These are phyloP conservation scores for Pichia ethanolica DNA, from an alignment of 805 yeast species.

Conservation along the genomic window DNA sequence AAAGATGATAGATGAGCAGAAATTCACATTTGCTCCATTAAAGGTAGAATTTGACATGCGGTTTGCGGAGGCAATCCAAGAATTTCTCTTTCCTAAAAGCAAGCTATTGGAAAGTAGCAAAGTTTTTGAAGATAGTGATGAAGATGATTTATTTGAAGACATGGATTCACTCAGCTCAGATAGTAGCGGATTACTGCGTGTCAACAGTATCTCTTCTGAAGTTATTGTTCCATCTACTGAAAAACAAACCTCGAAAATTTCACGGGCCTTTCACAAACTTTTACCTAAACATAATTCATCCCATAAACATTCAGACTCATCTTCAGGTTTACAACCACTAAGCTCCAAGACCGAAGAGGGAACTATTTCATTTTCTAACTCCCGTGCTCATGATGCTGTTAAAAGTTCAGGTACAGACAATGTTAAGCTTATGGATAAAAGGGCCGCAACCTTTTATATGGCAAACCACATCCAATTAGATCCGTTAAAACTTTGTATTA, in stretches of 20 bases:
- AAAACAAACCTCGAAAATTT: constrained; percentile 4
- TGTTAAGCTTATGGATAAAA: constrained; percentile 32
- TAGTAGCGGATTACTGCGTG: background rate
- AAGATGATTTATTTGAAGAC: constrained; percentile 3
- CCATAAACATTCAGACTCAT: constrained; percentile 19
- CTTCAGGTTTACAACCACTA: background rate
- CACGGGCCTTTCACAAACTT: constrained; percentile 4
- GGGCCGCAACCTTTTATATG: constrained; percentile 38
- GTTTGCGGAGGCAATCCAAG: constrained; percentile 43
- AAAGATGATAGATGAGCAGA: constrained; percentile 42
- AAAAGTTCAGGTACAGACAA: constrained; percentile 6
- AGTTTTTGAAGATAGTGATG: constrained; percentile 6
- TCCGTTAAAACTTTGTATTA: constrained; percentile 42
- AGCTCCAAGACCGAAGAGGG: background rate
- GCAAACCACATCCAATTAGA: constrained; percentile 27
- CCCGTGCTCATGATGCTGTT: background rate
- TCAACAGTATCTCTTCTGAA: background rate
- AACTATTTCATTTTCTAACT: background rate
- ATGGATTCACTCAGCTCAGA: background rate
- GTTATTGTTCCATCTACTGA: background rate
- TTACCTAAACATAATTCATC: constrained; percentile 11
- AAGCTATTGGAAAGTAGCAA: constrained; percentile 1
- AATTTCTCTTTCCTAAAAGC: constrained; percentile 24
- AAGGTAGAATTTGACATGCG: constrained; percentile 49
- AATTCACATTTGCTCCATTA: constrained; percentile 45